Evolutionary conservation across 768 basidiomycete genomes (phyloP), one percentile per base, ranked within the genome.

Genomic region (Kondoa subrosea): DNA sequence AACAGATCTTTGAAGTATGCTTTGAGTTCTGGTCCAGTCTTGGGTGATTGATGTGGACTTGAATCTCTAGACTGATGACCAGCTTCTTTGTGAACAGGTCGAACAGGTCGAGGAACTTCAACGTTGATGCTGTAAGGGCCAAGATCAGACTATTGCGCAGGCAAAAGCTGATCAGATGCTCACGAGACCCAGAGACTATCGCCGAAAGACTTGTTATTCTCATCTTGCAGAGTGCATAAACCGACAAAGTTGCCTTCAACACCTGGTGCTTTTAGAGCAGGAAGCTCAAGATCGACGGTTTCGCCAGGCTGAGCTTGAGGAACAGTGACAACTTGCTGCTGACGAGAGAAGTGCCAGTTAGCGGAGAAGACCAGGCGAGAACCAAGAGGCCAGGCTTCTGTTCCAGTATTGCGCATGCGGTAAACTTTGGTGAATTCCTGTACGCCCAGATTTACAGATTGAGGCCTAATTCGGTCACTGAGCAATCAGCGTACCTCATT

Each of bases 401-500:
- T 32, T 26, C 32, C 64, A 25, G 34, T 40, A 25, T 65, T 34
- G 32, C 31, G 33, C 33, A 65, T 34, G 64, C 34, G 64, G 32
- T 25, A 65, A 29, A 25, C 31, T 17, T 29, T 69, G 65, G 66
- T 66, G 66, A 66, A 58, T 2, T 26, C 25, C 66, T 68, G 69
- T 40, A 66, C 27, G 68, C 56, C 56, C 56, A 59, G 25, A 59
- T 59, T 31, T 12, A 8, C 58, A 59, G 8, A 8, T 25, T 50
- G 12, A 21, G 21, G n/a, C n/a, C n/a, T 8, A 50, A 50, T 8
- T 50, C 40, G 21, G 21, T 21, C 8, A 21, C 8, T 21, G 40
- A 50, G 21, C 40, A 21, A 27, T 3, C 30, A 3, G 34, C 61
- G 29, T 15, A 63, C 61, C 12, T 27, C 61, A n/a, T 31, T 63